Base-by-base conservation (phyloP, 768 basidiomycete species). In the Jaapia argillacea region DNA sequence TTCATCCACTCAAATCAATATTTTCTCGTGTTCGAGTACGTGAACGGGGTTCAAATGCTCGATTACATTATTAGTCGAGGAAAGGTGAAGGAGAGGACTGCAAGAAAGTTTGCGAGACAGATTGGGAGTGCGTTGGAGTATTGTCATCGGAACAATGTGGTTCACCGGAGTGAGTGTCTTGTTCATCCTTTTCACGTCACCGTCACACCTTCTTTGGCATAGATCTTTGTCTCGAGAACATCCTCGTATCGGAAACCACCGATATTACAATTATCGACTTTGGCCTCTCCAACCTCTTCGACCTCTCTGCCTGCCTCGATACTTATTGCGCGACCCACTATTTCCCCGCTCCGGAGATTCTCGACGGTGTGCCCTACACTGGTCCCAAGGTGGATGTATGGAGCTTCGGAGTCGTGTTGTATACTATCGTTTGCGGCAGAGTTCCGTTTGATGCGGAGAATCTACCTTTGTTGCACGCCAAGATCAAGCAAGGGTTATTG, bases 211-310 rank as follows among this genome's bases (percentile, higher is more conserved):
- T 43, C 49, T 37, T 47, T 18, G 16, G n/a, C n/a, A n/a, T 48
- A 78, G 84, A 99, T 68, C 83, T 99, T 51, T 98, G 98, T 71
- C 98, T 99, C 58, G 94, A 99, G 66, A 98, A 97, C 67, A 99
- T 99, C 55, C 84, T 99, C 58, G 98, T 99, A 51, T 96, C 91
- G 1, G 90, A 96, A 51, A 88, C 88, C 0, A 94, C 94, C 7
- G 97, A 97, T 66, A 98, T 98, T 72, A 99, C 98, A 74, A 97
- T 98, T 48, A 99, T 98, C 61, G 94, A 99, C 64, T 99, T 98
- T 63, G 96, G 96, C 39, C 73, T 99, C 5, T 97, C 94, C 2
- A 99, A 98, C 65, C 73, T 99, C 10, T 98, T 82, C 60, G 79
- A 94, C 54, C 94, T 96, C 2, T 55, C 65, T 6, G 55, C 64